A percentile compares a stretch with the other conserved stretches of the same genome.
phyloP scores from a whole-genome alignment of 345 rosid species.

The Eucalyptus curtisii region DNA sequence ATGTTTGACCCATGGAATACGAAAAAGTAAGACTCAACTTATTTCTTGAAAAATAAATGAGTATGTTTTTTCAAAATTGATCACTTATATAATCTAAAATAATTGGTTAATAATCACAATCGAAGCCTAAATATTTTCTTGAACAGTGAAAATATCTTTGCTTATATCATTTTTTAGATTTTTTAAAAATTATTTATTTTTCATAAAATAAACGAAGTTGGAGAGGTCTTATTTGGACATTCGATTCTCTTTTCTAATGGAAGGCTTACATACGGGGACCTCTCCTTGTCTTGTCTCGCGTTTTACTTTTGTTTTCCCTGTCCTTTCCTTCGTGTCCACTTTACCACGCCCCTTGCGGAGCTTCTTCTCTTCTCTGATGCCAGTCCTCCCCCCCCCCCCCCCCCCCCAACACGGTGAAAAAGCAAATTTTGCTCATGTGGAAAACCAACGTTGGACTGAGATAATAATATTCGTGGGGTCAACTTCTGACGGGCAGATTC shows the following conservation, averaged over 20 bases:
- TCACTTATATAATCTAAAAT: not conserved
- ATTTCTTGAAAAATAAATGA: not conserved
- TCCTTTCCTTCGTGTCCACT: not conserved
- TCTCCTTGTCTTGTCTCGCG: not conserved
- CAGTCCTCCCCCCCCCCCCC: too few relatives aligned
- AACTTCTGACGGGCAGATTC: not conserved
- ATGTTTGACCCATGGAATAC: not conserved
- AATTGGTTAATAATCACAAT: not conserved
- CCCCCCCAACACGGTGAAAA: too few relatives aligned
- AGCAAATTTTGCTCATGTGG: not conserved
- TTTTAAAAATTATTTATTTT: too few relatives aligned
- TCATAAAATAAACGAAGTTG: not conserved
- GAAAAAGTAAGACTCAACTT: not conserved
- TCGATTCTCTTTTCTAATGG: not conserved
- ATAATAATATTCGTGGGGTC: not conserved
- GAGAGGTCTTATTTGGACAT: not conserved
- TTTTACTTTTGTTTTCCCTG: not conserved
- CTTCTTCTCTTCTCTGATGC: not conserved
- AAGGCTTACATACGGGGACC: not conserved
- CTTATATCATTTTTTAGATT: not conserved
- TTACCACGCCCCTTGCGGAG: not conserved
- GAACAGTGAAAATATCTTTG: not conserved
- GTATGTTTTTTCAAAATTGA: not conserved
- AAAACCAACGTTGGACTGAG: not conserved
- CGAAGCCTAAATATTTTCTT: not conserved